phyloP scores from a whole-genome alignment of 495 filamentous ascomycete genomes.

The Thozetella sp. region DNA sequence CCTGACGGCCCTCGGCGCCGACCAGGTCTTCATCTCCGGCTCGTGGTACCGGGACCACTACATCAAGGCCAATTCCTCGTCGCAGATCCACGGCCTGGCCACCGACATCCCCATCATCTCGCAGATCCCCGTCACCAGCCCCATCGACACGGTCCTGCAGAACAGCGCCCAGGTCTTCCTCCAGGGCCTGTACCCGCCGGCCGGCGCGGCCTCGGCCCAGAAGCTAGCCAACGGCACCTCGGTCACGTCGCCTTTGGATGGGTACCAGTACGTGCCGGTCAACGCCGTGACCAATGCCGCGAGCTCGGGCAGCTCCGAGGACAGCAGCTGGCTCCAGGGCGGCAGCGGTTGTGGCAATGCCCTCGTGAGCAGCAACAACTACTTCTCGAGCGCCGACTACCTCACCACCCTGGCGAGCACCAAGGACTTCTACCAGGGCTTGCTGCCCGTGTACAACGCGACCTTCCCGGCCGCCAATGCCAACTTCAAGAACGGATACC shows the following conservation, averaged over 20 bases:
- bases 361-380: slow-evolving; percentile 68
- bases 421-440: slow-evolving; percentile 61
- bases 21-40: slow-evolving; percentile 64
- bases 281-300: slow-evolving; percentile 50
- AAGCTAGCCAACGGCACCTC: slow-evolving; percentile 61
- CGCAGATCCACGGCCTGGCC: slow-evolving; percentile 42
- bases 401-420: slow-evolving; percentile 49
- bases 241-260: slow-evolving; percentile 61
- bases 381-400: slow-evolving; percentile 67
- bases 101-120: slow-evolving; percentile 59
- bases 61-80: slow-evolving; percentile 40
- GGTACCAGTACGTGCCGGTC: slow-evolving; percentile 75
- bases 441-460: slow-evolving; percentile 62
- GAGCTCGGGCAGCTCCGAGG: slow-evolving; percentile 56
- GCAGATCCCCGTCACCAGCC: slow-evolving; percentile 61
- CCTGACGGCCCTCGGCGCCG: slow-evolving; percentile 71
- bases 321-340: slow-evolving; percentile 61
- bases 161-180: slow-evolving; percentile 76
- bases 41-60: slow-evolving; percentile 62
- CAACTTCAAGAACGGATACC: slow-evolving; percentile 73
- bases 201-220: slow-evolving; percentile 45
- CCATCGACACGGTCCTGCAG: slow-evolving; percentile 64
- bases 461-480: slow-evolving; percentile 55
- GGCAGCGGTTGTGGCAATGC: slow-evolving; percentile 62
- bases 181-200: slow-evolving; percentile 81